Conservation (phyloP, 2,329 filamentous ascomycete genomes). For the Aspergillus sp. region DNA sequence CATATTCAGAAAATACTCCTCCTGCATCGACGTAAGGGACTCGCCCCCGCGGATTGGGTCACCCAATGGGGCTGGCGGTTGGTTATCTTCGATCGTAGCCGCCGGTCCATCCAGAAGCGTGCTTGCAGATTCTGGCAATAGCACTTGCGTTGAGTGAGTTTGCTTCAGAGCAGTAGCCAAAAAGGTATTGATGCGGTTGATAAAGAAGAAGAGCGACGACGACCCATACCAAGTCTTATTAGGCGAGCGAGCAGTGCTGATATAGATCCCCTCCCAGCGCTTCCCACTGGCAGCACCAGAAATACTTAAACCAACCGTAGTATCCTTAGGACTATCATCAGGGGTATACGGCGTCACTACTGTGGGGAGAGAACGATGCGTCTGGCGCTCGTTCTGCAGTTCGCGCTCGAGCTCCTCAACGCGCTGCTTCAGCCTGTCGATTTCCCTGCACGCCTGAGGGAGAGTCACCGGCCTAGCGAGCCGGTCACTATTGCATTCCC, state of each 20-base stretch:
- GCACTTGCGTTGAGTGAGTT: no score
- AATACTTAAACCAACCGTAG: slow-evolving; percentile 11
- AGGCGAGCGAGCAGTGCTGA: slow-evolving; percentile 32
- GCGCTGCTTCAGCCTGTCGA: slow-evolving; percentile 33
- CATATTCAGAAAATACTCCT: slow-evolving; percentile 21
- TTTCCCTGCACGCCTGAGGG: slow-evolving; percentile 17
- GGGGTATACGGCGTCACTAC: neutral
- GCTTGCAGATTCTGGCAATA: no score
- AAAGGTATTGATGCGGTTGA: slow-evolving; percentile 42
- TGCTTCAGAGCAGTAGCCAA: slow-evolving; percentile 23
- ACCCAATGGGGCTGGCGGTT: no score
- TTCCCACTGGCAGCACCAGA: slow-evolving; percentile 15
- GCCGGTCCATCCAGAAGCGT: no score
- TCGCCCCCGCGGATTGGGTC: no score
- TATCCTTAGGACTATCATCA: slow-evolving; percentile 9
- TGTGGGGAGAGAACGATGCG: neutral
- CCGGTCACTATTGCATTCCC: slow-evolving; percentile 20
- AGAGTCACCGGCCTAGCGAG: neutral
- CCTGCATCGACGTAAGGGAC: slow-evolving; percentile 10
- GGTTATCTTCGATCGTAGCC: no score
- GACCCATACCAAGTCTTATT: slow-evolving; percentile 44
- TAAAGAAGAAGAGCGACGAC: slow-evolving; percentile 48
- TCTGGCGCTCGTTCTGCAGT: slow-evolving; percentile 23
- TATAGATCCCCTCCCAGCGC: slow-evolving; percentile 41
- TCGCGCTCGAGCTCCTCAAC: slow-evolving; percentile 35